Conservation (phyloP, 192 early-diverging fungal genomes). For the Neocallimastix lanati region DNA sequence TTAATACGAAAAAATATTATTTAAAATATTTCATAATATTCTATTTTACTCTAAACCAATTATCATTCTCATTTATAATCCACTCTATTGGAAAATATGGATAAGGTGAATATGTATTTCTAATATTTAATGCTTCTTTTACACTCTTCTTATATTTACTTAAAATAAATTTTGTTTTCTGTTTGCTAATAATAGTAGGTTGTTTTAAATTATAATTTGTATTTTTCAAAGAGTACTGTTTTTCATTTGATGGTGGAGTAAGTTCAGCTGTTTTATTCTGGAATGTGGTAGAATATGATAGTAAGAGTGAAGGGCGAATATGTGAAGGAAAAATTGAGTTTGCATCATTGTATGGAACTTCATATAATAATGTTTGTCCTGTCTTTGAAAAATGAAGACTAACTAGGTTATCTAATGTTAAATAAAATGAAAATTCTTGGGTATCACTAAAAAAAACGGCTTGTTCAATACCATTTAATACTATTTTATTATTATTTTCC, state of each 20-base stretch:
- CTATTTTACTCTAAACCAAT: not conserved
- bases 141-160: not conserved
- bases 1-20: too few relatives aligned
- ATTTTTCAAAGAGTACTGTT: too few relatives aligned
- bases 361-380: not conserved
- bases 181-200: not conserved
- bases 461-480: not conserved
- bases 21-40: too few relatives aligned
- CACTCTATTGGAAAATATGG: not conserved
- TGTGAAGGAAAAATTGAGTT: not conserved
- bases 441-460: not conserved
- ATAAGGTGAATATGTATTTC: not conserved
- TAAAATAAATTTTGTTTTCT: not conserved
- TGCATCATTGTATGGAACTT: not conserved
- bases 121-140: not conserved
- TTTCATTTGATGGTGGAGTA: too few relatives aligned
- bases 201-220: not conserved
- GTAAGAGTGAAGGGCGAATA: not conserved
- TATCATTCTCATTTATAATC: not conserved
- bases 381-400: not conserved
- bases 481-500: too few relatives aligned
- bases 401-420: not conserved
- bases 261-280: not conserved
- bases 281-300: not conserved
- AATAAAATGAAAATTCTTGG: not conserved